These are phyloP conservation scores for Inga oerstediana DNA, from an alignment of 306 rosid species.

Conservation along the genomic window DNA sequence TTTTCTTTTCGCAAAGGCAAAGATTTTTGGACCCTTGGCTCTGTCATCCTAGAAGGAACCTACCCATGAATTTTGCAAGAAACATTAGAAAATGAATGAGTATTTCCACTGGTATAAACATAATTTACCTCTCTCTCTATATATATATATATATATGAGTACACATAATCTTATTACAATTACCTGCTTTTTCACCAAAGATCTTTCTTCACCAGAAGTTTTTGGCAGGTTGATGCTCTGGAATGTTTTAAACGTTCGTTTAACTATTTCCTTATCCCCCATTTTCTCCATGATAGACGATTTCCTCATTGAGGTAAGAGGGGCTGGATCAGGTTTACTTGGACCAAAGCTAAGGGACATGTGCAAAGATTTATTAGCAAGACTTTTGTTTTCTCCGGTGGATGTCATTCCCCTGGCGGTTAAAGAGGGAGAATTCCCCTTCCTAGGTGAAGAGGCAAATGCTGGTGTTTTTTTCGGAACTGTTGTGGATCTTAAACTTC, in stretches of 20 bases:
- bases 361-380: conserved; percentile 55
- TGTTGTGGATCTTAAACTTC: conserved; percentile 47
- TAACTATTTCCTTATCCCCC: conserved; percentile 86
- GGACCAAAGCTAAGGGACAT: conserved; percentile 64
- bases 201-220: conserved; percentile 48
- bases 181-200: conserved; percentile 58
- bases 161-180: neutral
- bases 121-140: neutral
- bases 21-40: conserved; percentile 48
- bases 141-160: neutral
- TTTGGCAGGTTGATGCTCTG: conserved; percentile 60
- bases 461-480: conserved; percentile 38
- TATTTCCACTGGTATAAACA: neutral
- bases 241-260: conserved; percentile 76
- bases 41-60: conserved; percentile 54
- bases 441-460: conserved; percentile 45
- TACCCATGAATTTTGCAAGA: conserved; percentile 32
- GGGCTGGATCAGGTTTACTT: conserved; percentile 42
- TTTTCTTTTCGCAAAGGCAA: conserved; percentile 46
- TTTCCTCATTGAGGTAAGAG: conserved; percentile 49
- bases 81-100: conserved; percentile 1
- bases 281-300: conserved; percentile 76
- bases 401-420: conserved; percentile 43
- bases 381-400: conserved; percentile 47
- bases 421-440: conserved; percentile 42